Evolutionary conservation across 345 rosid genomes (phyloP).

Genomic region (Euclidium syriacum): DNA sequence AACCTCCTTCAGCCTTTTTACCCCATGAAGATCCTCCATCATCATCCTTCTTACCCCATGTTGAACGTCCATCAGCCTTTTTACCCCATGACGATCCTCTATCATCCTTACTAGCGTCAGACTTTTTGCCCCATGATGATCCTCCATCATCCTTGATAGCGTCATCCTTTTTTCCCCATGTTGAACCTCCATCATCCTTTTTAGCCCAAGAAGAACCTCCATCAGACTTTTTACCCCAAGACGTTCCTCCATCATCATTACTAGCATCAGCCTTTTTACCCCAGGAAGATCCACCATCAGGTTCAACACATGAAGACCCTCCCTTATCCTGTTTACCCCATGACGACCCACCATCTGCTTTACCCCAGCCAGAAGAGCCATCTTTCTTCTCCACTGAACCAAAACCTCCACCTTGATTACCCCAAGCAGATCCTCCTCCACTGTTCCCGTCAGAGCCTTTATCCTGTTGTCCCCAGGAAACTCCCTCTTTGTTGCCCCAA

Average conservation of each 20-base stretch:
- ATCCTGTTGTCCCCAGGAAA: conserved; percentile 35
- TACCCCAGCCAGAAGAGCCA: conserved; percentile 26
- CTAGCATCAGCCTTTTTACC: too few species aligned
- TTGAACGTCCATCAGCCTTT: conserved; percentile 2
- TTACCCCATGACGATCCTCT: conserved; percentile 21
- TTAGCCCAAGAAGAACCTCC: conserved; percentile 18
- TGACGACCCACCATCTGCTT: conserved; percentile 19
- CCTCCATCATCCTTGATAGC: conserved; percentile 7
- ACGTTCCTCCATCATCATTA: conserved; percentile 15
- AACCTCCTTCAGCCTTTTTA: conserved; percentile 3
- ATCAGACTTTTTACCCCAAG: conserved; percentile 31
- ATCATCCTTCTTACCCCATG: conserved; percentile 36
- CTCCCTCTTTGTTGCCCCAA: conserved; percentile 30
- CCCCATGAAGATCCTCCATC: conserved; percentile 30
- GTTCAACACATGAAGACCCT: conserved; percentile 33
- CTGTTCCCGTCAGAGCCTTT: conserved; percentile 6
- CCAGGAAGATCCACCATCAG: conserved; percentile 30
- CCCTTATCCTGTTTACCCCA: conserved; percentile 24
- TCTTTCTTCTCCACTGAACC: conserved; percentile 16
- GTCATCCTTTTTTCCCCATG: conserved; percentile 29
- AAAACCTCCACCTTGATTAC: conserved; percentile 16
- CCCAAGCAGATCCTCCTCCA: conserved; percentile 24
- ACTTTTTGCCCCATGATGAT: not conserved
- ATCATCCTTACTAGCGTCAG: conserved; percentile 2
- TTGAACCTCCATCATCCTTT: conserved; percentile 6